Base-by-base conservation (phyloP, 2,329 filamentous ascomycete genomes). In the Cryphonectria nitschkei region DNA sequence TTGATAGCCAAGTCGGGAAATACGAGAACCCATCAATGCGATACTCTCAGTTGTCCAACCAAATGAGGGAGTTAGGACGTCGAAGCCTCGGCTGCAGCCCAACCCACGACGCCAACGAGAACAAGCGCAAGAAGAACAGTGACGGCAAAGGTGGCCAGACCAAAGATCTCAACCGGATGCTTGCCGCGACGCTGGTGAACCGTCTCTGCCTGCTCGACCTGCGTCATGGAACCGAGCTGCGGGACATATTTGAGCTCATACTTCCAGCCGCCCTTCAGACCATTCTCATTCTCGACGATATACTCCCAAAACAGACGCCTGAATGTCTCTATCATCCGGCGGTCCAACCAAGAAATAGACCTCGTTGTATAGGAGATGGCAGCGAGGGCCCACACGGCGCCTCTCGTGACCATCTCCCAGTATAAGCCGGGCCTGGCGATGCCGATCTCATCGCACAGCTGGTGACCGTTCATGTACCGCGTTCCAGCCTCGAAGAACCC, bases 381-480 rank as follows among this genome's bases (percentile, higher is more conserved):
- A 65, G 43, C 43, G 2, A 81, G 77, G 3, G 81, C 65, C 76
- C 79, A 78, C 66, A 78, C 80, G 50, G 78, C 75, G 0, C 78
- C 79, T 66, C 63, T 74, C 71, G 79, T 80, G 68, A 76, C 79
- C 0, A 75, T 76, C 41, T 79, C 77, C 1, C 74, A 70, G 58
- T 76, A 74, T 72, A 73, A 66, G 1, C 77, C 74, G 0, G 81
- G 81, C 9, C 72, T 72, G 2, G 76, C 78, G 34, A 83, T 74
- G 0, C 77, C 76, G 2, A 83, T 75, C 1, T 75, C 73, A 65
- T 82, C 77, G 65, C 80, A 82, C 19, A 82, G 70, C 62, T 78
- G 75, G 67, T 82, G 75, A 0, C 81, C 81, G 60, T 82, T 83
- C 22, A 83, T 74, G 58, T 78, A 77, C 2, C 81, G 75, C n/a